Evolutionary conservation across 768 basidiomycete species (phyloP), one percentile per base, ranked within the genome.

Genomic region (Russula griseocarnosa): DNA sequence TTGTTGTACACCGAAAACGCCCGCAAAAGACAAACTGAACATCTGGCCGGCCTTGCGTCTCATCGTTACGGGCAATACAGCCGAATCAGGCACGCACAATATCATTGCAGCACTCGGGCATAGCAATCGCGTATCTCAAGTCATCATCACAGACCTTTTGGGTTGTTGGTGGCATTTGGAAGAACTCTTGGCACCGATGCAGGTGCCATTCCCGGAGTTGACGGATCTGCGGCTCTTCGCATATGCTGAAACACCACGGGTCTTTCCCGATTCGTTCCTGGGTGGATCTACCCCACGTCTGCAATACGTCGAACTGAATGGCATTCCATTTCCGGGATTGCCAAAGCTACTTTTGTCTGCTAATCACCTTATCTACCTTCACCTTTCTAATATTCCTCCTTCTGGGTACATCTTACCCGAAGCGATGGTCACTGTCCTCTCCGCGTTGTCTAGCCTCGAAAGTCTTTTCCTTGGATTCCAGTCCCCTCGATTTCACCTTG

Each of bases 271-370:
- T 10, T n/a, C 42, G 20, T 44, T 44, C 42, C 10, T 32, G 8
- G 32, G 32, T 32, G 32, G 32, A 32, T 32, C 32, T 32, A 8
- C 32, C 32, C 32, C 32, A n/a, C 42, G 18, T n/a, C 6, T 44
- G 0, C 7, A 3, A 44, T 0, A 8, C 7, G 8, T 44, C 20
- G 3, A 0, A 3, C 9, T 9, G 20, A 9, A 7, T 3, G 20
- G 8, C 18, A 44, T 44, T 44, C 20, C 20, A n/a, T n/a, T 44
- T 44, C 20, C 42, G 20, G 20, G 20, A 44, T 3, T 44, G 9
- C 20, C 42, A 9, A 44, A 44, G 2, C 20, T 44, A 9, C 42
- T 44, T 44, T n/a, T 44, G 8, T n/a, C 42, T 1, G 20, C 42
- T 4, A 44, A 7, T 44, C 42, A 44, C 42, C 42, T 44, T n/a